Evolutionary conservation across 192 early-diverging fungal species (phyloP).

Genomic region (Podila verticillata): DNA sequence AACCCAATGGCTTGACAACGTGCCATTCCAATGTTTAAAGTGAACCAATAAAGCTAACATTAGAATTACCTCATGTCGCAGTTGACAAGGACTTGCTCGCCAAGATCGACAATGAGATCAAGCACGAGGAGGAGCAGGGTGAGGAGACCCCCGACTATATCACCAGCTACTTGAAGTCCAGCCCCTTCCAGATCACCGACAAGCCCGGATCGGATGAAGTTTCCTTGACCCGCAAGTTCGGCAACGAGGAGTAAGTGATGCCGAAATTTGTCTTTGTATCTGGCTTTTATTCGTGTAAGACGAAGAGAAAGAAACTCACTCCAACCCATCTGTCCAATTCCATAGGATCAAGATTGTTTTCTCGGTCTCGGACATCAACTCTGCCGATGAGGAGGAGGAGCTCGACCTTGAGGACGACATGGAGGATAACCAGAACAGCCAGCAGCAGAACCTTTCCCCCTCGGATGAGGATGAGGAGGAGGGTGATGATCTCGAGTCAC

Average conservation of each 20-base stretch:
- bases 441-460: conserved; percentile 53
- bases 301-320: not conserved
- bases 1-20: not conserved
- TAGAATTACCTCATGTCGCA: not conserved
- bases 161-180: conserved; percentile 44
- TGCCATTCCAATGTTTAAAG: no score
- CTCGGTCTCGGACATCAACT: conserved; percentile 86
- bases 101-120: conserved; percentile 40
- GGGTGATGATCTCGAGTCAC: conserved; percentile 66
- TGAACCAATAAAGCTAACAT: no score
- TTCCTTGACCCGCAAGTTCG: conserved; percentile 82
- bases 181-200: conserved; percentile 77
- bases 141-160: conserved; percentile 43
- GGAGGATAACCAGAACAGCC: conserved; percentile 38
- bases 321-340: not conserved
- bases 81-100: conserved; percentile 33
- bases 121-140: conserved; percentile 47
- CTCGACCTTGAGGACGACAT: conserved; percentile 66
- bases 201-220: conserved; percentile 83
- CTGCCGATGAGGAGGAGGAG: conserved; percentile 75
- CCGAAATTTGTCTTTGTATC: not conserved
- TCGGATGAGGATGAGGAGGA: conserved; percentile 66
- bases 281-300: conserved; percentile 5
- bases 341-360: conserved; percentile 85
- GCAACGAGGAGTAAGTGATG: conserved; percentile 82